Conservation (phyloP, 768 basidiomycete species). For the Pluteus cervinus region DNA sequence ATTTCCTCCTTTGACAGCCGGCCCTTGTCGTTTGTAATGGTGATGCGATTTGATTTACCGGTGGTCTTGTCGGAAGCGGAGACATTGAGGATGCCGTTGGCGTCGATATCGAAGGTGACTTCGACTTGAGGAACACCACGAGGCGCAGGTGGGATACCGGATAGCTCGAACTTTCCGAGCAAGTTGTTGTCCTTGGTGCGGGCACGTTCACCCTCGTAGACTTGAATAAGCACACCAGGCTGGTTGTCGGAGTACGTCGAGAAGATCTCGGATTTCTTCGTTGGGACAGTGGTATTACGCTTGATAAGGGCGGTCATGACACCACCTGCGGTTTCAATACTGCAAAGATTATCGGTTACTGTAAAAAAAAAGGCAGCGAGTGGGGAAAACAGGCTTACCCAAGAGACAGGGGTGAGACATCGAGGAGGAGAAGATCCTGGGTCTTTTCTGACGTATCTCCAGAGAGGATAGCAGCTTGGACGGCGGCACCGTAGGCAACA, state of each 20-base stretch:
- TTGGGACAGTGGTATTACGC: constrained; percentile 97
- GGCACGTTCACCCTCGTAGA: constrained; percentile 97
- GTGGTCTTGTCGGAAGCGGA: constrained; percentile 95
- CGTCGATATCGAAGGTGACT: constrained; percentile 97
- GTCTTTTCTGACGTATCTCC: constrained; percentile 99
- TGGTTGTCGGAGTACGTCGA: constrained; percentile 99
- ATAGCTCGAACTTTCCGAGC: constrained; percentile 97
- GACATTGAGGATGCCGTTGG: constrained; percentile 94
- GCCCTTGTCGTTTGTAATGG: constrained; percentile 95
- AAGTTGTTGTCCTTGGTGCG: constrained; percentile 99
- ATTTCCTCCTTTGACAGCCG: constrained; percentile 97
- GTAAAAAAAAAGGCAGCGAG: constrained; percentile 25
- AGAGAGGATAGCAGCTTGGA: constrained; percentile 96
- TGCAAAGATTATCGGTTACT: constrained; percentile 9
- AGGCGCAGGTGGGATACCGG: constrained; percentile 93
- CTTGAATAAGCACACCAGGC: constrained; percentile 96
- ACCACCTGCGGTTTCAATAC: constrained; percentile 99
- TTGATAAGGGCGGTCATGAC: constrained; percentile 99
- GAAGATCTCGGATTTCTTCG: constrained; percentile 98
- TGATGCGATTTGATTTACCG: constrained; percentile 91
- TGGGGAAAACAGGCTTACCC: too few species aligned
- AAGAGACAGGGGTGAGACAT: constrained; percentile 83
- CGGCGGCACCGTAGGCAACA: constrained; percentile 97
- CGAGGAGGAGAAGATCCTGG: constrained; percentile 91
- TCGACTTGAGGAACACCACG: constrained; percentile 98